phyloP scores from a whole-genome alignment of 208 protist species.

The Acanthamoeba triangularis region DNA sequence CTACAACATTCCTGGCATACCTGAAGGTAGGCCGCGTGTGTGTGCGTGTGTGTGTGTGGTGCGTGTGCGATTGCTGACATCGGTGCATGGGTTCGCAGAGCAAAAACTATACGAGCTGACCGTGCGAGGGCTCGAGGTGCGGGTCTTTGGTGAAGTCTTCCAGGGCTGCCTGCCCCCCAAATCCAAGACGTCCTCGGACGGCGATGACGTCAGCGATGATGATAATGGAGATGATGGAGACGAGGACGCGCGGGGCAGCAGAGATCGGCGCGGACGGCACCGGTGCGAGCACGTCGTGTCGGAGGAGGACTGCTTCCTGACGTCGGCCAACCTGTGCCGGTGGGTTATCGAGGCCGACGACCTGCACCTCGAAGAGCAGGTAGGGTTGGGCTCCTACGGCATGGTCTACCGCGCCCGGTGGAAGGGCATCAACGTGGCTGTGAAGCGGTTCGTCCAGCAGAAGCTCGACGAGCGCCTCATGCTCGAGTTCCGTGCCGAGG shows the following conservation, averaged over 20 bases:
- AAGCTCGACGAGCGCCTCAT: conserved; percentile 76
- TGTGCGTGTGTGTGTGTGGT: too few species aligned
- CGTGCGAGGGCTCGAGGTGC: background rate
- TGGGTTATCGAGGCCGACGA: conserved; percentile 4
- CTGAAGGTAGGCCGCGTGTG: background rate
- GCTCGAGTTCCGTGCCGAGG: conserved; percentile 82
- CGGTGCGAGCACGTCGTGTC: background rate
- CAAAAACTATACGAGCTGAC: conserved; percentile 7
- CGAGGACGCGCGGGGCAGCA: background rate
- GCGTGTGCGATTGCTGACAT: background rate
- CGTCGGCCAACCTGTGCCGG: conserved; percentile 11
- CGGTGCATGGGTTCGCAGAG: background rate
- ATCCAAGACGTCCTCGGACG: background rate
- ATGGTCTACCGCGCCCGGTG: conserved; percentile 49
- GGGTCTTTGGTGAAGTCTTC: background rate
- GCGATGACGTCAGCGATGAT: background rate
- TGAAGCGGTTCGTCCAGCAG: conserved; percentile 59
- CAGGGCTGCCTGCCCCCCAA: background rate
- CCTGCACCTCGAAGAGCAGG: background rate
- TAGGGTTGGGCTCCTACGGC: conserved; percentile 34
- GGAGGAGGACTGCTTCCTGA: background rate
- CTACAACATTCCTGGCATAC: background rate
- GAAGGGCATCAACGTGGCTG: conserved; percentile 4
- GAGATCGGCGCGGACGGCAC: background rate
- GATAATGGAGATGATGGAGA: background rate